Base-by-base conservation (phyloP, 1,139 yeast genomes). In the Yamadazyma dushanensis region DNA sequence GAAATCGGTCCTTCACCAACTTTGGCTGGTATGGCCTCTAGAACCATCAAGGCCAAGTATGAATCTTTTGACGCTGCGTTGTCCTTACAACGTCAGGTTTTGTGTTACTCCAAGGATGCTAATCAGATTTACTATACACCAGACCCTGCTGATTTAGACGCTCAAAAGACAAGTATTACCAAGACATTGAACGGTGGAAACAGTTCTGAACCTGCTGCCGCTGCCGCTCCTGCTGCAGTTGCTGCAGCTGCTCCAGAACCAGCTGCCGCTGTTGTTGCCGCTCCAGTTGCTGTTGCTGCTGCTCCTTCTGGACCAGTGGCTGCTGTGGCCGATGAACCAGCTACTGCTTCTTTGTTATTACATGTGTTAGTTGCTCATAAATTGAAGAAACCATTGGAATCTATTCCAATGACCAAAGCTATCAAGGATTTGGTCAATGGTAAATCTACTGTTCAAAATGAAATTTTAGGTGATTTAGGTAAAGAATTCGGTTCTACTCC, bases 1-100 rank as follows among this genome's bases (percentile, higher is more conserved):
- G 99, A 92, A 68, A 87, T 92, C 47, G 99, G 99, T 38, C 99
- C 99, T 45, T 89, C 97, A 34, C 98, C 99, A 42, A 92, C 98
- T 26, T 77, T 92, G 59, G 92, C 97, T 26, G 97, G 97, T 49
- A 92, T 92, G 99, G 97, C 98, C 44, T 80, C 87, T 51, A 82
- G 97, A 70, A 92, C 99, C 45, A 79, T 92, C 63, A 90, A 89
- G 70, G 88, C 95, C 58, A 92, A 90, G 68, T 92, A 89, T 64
- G 97, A 92, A 67, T 85, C 96, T 31, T 92, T 89, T 59, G 99
- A 92, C 61, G 97, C 98, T 41, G 97, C 98, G 33, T 73, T 90
- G 56, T 88, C 96, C 37, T 76, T 92, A 58, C 96, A 92, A 60
- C 92, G 99, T 75, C 95, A 92, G 67, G 95, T 92, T 35, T 76